A percentile compares a stretch with the other conserved stretches of the same genome.
Evolutionary conservation across 257 asterid genomes (phyloP).

Genomic region (Capsicum rhomboideum): DNA sequence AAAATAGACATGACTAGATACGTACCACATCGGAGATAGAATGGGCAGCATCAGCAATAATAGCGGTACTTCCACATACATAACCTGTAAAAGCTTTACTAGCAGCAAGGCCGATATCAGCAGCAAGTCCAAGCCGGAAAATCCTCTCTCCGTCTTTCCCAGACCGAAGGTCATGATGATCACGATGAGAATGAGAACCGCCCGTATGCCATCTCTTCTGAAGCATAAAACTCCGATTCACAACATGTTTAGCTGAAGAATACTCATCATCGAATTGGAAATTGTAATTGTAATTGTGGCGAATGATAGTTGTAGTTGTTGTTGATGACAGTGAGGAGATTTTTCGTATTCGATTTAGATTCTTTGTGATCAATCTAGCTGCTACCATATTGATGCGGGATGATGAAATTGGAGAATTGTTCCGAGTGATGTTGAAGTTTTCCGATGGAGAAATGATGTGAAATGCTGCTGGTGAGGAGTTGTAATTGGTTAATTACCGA

Average conservation of each 20-base stretch:
- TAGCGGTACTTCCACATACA: constrained; percentile 89
- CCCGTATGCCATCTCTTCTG: constrained; percentile 81
- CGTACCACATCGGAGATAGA: constrained; percentile 93
- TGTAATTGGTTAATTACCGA: background rate
- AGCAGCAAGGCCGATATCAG: constrained; percentile 78
- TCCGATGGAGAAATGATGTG: background rate
- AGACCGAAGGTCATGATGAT: constrained; percentile 27
- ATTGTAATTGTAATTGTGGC: constrained; percentile 3
- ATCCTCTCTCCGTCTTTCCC: constrained; percentile 78
- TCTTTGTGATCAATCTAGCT: constrained; percentile 32
- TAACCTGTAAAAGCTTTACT: constrained; percentile 86
- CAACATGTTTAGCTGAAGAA: background rate
- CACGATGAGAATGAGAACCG: constrained; percentile 31
- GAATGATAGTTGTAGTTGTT: constrained; percentile 4
- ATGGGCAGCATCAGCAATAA: constrained; percentile 96
- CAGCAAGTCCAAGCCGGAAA: constrained; percentile 85
- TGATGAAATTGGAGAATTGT: background rate
- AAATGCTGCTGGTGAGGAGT: background rate
- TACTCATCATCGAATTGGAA: constrained; percentile 5
- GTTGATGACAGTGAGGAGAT: constrained; percentile 8
- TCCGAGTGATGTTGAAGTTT: background rate
- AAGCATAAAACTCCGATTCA: constrained; percentile 40
- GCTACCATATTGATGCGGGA: constrained; percentile 43
- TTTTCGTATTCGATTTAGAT: constrained; percentile 28
- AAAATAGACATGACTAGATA: no score